phyloP scores from a whole-genome alignment of 108 stramenopile genomes.

The Stephanodiscus triporus region DNA sequence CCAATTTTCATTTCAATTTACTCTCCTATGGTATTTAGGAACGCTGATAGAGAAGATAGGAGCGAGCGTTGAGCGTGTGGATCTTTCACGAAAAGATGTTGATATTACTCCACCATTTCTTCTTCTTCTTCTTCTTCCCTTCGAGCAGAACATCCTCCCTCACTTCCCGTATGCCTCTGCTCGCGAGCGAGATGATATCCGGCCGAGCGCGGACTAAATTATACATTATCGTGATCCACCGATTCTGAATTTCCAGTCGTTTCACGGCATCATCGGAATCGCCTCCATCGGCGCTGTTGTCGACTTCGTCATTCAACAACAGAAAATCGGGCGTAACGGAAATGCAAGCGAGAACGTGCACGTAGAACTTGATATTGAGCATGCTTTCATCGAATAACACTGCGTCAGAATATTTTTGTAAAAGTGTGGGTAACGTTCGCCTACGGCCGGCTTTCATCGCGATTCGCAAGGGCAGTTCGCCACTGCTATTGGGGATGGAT shows the following conservation, averaged over 20 bases:
- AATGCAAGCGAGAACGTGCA: constrained; percentile 17
- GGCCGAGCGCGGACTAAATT: constrained; percentile 23
- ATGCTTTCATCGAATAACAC: constrained; percentile 24
- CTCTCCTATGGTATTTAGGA: no score
- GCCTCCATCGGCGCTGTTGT: not conserved
- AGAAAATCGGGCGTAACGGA: constrained; percentile 1
- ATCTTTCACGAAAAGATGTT: not conserved
- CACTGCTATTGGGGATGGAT: constrained; percentile 12
- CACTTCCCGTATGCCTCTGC: not conserved
- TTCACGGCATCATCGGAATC: not conserved
- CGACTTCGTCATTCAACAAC: not conserved
- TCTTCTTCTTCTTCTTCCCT: not conserved
- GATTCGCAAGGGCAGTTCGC: constrained; percentile 25
- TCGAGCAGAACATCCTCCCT: not conserved
- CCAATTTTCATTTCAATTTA: no score
- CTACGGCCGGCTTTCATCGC: constrained; percentile 35
- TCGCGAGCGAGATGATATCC: not conserved
- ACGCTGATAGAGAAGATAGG: no score
- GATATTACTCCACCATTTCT: not conserved
- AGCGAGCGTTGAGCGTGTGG: no score
- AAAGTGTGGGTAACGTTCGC: constrained; percentile 6
- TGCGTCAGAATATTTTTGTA: constrained; percentile 24
- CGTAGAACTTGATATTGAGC: constrained; percentile 28
- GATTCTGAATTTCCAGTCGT: not conserved
- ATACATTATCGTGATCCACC: constrained; percentile 14